Evolutionary conservation across 2,329 filamentous ascomycete genomes (phyloP).

Genomic region (Fusarium drepaniforme): DNA sequence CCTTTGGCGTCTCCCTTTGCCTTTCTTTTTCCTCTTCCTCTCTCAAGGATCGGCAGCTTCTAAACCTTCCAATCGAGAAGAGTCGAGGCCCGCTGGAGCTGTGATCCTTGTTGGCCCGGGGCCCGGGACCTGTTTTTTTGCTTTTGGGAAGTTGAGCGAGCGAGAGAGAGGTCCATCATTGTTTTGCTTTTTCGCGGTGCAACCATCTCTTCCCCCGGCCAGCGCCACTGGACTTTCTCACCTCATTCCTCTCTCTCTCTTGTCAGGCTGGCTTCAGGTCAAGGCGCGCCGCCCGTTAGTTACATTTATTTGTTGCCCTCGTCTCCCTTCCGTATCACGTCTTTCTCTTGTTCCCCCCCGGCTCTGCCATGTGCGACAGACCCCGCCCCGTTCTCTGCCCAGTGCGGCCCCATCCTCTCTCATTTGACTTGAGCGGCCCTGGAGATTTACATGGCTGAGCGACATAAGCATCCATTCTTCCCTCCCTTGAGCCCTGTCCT

Average conservation of each 20-base stretch:
- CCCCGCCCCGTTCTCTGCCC: conserved; percentile 33
- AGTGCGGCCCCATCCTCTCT: conserved; percentile 28
- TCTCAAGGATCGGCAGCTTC: conserved; percentile 29
- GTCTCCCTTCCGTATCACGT: conserved; percentile 36
- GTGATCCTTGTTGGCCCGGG: conserved; percentile 35
- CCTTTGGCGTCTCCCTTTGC: conserved; percentile 31
- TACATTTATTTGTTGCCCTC: conserved; percentile 37
- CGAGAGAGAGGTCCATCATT: conserved; percentile 5
- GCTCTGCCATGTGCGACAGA: conserved; percentile 41
- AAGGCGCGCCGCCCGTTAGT: conserved; percentile 39
- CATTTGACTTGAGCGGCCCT: conserved; percentile 11
- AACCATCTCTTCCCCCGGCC: conserved; percentile 39
- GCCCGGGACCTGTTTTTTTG: conserved; percentile 27
- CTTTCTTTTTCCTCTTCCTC: conserved; percentile 17
- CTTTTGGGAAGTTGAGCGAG: conserved; percentile 16
- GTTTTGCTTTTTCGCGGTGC: conserved; percentile 45
- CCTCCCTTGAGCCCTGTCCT: conserved; percentile 32
- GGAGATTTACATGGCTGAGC: conserved; percentile 26
- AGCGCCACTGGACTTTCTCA: conserved; percentile 41
- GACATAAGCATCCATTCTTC: conserved; percentile 32
- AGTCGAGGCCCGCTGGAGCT: conserved; percentile 32
- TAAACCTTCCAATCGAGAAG: conserved; percentile 37
- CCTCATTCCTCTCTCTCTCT: conserved; percentile 37
- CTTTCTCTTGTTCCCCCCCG: conserved; percentile 17
- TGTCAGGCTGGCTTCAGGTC: neutral